Percentiles rank a stretch among this genome's conserved stretches.
phyloP scores from a whole-genome alignment of 148 eudicot species.

The Pharnaceum exiguum region DNA sequence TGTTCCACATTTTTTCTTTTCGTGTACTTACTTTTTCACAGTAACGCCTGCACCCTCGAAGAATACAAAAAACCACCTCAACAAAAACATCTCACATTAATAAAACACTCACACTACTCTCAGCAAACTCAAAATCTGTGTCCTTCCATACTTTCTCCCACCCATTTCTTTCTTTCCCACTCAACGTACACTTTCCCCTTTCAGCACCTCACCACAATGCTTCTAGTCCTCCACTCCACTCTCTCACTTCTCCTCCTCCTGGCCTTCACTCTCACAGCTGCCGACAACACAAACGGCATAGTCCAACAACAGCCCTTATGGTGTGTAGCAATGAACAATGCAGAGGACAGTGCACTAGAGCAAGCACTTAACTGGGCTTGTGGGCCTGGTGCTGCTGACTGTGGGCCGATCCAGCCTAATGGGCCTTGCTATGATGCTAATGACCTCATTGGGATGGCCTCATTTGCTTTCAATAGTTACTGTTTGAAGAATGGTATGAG shows the following conservation, averaged over 20 bases:
- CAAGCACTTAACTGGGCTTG: conserved; percentile 85
- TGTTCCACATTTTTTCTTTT: too few species aligned
- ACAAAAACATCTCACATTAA: too few species aligned
- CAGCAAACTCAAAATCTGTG: too few species aligned
- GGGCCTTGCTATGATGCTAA: conserved; percentile 72
- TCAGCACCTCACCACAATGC: too few species aligned
- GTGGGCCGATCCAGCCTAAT: conserved; percentile 70
- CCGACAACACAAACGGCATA: conserved; percentile 21
- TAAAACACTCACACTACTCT: too few species aligned
- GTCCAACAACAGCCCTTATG: conserved; percentile 49
- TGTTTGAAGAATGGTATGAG: conserved; percentile 61
- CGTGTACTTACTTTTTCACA: too few species aligned
- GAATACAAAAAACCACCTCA: too few species aligned
- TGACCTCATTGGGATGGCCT: conserved; percentile 63
- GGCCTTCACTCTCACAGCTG: conserved; percentile 7
- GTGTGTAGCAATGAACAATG: conserved; percentile 99
- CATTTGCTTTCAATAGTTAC: conserved; percentile 80
- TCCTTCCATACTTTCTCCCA: too few species aligned
- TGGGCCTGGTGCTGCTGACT: conserved; percentile 65
- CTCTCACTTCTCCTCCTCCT: conserved; percentile 4
- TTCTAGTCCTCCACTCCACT: not conserved
- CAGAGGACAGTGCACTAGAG: conserved; percentile 63
- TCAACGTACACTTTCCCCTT: not conserved
- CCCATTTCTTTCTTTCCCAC: too few species aligned
- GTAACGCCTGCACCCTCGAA: too few species aligned